Percentiles rank a stretch among this genome's conserved stretches.
Evolutionary conservation across 78 protist species (phyloP).

Genomic region (Emiliania huxleyi): DNA sequence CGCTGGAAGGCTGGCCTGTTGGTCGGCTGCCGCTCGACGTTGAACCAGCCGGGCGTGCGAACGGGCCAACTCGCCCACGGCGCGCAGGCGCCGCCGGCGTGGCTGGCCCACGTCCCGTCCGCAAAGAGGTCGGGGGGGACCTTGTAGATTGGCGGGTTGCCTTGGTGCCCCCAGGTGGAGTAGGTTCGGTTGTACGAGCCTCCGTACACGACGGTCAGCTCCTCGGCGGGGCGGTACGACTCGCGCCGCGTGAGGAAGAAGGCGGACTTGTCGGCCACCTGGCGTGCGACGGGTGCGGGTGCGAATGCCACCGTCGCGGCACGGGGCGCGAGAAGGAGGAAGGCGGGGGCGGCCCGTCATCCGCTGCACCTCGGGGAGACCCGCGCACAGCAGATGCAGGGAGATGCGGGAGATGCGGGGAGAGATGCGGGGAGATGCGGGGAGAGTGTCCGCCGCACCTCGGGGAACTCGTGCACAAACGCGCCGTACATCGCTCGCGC

Average conservation of each 20-base stretch:
- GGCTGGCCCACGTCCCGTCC: neutral
- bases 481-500: neutral
- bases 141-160: neutral
- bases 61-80: neutral
- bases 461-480: neutral
- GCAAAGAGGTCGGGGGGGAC: neutral
- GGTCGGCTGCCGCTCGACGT: neutral
- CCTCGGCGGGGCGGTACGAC: neutral
- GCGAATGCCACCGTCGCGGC: no score
- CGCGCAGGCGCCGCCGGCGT: neutral
- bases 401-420: no score
- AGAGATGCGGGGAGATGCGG: no score
- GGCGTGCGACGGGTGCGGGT: neutral
- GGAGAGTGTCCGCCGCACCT: neutral
- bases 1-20: neutral
- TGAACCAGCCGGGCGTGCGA: neutral
- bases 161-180: neutral
- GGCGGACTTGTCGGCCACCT: neutral
- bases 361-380: no score
- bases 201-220: slow-evolving; percentile 8
- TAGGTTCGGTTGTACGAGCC: neutral
- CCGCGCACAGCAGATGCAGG: no score
- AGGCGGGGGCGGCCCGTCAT: no score
- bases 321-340: no score
- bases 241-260: neutral